Evolutionary conservation across 164 flowering plant genomes (phyloP).

Genomic region (Echeveria elegans): DNA sequence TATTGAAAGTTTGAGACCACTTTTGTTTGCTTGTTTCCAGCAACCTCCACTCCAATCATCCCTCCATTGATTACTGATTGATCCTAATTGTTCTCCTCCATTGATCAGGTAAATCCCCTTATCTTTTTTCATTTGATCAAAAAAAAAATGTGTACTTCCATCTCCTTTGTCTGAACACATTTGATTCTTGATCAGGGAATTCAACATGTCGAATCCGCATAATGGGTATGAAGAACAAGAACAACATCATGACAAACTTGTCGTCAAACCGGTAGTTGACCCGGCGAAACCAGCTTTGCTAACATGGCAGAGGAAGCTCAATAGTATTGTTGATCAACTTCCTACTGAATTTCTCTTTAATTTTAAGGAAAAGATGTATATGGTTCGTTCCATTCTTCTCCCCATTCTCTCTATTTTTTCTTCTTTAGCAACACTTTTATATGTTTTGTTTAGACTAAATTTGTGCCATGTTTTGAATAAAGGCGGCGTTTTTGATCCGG

Average conservation of each 20-base stretch:
- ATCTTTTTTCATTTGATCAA: neutral
- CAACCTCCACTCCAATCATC: neutral
- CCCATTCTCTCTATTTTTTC: no score
- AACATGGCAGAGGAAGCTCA: slow-evolving; percentile 70
- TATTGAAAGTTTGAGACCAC: neutral
- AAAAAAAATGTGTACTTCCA: no score
- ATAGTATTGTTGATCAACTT: slow-evolving; percentile 21
- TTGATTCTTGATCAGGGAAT: neutral
- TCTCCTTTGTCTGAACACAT: no score
- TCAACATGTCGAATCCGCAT: neutral
- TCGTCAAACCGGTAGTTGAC: slow-evolving; percentile 14
- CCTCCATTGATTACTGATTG: neutral
- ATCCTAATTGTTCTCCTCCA: neutral
- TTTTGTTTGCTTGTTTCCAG: neutral
- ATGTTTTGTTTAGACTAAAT: neutral
- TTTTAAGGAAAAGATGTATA: slow-evolving; percentile 35
- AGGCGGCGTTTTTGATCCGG: slow-evolving; percentile 1
- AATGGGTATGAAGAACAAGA: neutral
- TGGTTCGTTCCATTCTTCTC: slow-evolving; percentile 39
- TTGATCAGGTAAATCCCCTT: neutral
- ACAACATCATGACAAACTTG: neutral
- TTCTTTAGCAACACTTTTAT: no score
- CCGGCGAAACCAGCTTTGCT: slow-evolving; percentile 53
- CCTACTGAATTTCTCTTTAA: slow-evolving; percentile 37
- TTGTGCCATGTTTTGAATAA: neutral